phyloP scores from a whole-genome alignment of 2,329 filamentous ascomycete species.

The Phaeosphaeria sp. region DNA sequence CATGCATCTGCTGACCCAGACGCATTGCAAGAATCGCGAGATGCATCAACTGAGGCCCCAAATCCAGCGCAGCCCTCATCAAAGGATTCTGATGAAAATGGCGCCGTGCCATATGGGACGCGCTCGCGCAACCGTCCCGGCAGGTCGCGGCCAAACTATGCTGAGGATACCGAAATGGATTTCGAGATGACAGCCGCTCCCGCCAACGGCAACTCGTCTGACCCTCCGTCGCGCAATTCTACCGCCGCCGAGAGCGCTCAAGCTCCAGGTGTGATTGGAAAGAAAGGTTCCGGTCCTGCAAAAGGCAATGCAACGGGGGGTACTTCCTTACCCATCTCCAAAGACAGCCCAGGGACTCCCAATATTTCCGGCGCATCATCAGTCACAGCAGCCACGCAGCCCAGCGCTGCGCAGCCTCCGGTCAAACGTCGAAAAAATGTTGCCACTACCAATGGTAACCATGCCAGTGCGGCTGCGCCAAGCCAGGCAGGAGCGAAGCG shows the following conservation, averaged over 20 bases:
- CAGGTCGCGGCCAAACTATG: slow-evolving; percentile 86
- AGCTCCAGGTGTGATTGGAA: slow-evolving; percentile 42
- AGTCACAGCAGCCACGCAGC: slow-evolving; percentile 54
- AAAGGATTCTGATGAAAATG: slow-evolving; percentile 42
- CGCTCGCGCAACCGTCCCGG: slow-evolving; percentile 88
- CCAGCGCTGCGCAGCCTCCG: slow-evolving; percentile 44
- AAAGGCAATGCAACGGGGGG: slow-evolving; percentile 50
- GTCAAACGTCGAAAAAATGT: slow-evolving; percentile 87
- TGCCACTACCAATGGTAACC: slow-evolving; percentile 45
- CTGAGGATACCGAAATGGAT: slow-evolving; percentile 92
- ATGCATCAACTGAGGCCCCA: slow-evolving; percentile 34
- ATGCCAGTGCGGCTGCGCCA: slow-evolving; percentile 45
- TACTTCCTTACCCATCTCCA: slow-evolving; percentile 42
- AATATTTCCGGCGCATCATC: slow-evolving; percentile 65
- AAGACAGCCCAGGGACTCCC: slow-evolving; percentile 40
- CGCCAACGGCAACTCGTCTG: slow-evolving; percentile 63
- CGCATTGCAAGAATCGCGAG: slow-evolving; percentile 36
- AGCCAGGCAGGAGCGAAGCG: slow-evolving; percentile 47
- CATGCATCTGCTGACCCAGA: slow-evolving; percentile 36
- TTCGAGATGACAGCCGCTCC: slow-evolving; percentile 71
- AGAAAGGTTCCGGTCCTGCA: slow-evolving; percentile 48
- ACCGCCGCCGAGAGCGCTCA: slow-evolving; percentile 40
- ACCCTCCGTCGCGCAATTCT: slow-evolving; percentile 45
- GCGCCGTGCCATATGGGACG: slow-evolving; percentile 81
- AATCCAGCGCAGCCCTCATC: slow-evolving; percentile 38